Conservation (phyloP, 2,329 filamentous ascomycete genomes). For the Stagonosporopsis chrysanthemi region DNA sequence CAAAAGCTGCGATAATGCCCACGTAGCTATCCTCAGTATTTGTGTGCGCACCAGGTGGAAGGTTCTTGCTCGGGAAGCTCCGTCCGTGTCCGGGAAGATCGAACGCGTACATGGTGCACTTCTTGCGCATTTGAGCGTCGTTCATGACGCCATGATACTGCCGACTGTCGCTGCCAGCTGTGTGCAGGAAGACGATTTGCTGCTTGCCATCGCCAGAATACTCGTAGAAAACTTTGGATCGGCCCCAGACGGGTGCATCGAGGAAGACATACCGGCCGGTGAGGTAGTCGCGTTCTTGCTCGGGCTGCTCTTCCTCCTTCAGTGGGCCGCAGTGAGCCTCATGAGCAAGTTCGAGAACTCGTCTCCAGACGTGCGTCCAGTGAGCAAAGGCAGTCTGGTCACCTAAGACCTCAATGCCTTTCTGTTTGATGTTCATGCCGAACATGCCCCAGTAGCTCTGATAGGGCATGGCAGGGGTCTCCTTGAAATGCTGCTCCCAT, state of each 20-base stretch:
- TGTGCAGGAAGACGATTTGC: slow-evolving; percentile 56
- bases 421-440: slow-evolving; percentile 59
- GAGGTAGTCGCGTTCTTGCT: slow-evolving; percentile 53
- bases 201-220: slow-evolving; percentile 56
- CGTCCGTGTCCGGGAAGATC: slow-evolving; percentile 60
- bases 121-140: slow-evolving; percentile 55
- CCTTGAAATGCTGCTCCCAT: slow-evolving; percentile 57
- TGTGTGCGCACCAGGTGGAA: slow-evolving; percentile 55
- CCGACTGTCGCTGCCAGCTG: slow-evolving; percentile 56
- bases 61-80: slow-evolving; percentile 55
- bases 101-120: slow-evolving; percentile 59
- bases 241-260: slow-evolving; percentile 56
- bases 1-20: slow-evolving; percentile 55
- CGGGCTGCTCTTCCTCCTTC: slow-evolving; percentile 49
- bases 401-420: slow-evolving; percentile 58
- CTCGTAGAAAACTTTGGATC: slow-evolving; percentile 60
- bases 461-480: slow-evolving; percentile 53
- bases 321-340: slow-evolving; percentile 58
- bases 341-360: slow-evolving; percentile 58
- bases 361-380: slow-evolving; percentile 58
- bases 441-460: slow-evolving; percentile 58
- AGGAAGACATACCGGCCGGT: slow-evolving; percentile 59
- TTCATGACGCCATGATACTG: slow-evolving; percentile 64
- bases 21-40: slow-evolving; percentile 59
- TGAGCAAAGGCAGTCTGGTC: slow-evolving; percentile 55